These are phyloP conservation scores for Globisporangium radiosum DNA, from an alignment of 352 stramenopile genomes.

Conservation along the genomic window DNA sequence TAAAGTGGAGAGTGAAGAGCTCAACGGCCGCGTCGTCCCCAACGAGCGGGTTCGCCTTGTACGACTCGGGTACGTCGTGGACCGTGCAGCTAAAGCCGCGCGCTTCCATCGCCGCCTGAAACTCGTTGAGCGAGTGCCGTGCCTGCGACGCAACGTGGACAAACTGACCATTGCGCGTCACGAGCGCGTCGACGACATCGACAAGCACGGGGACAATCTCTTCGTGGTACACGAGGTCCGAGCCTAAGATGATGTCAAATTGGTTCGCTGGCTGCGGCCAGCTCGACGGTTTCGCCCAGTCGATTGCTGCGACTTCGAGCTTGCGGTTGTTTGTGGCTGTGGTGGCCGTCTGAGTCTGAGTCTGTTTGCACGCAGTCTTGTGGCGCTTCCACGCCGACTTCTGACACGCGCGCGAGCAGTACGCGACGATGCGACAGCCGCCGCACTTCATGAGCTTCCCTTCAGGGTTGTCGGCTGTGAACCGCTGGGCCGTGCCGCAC, in stretches of 20 bases:
- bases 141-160: constrained; percentile 76
- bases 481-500: constrained; percentile 67
- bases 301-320: constrained; percentile 65
- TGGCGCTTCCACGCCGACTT: constrained; percentile 84
- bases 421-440: constrained; percentile 61
- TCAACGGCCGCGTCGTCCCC: constrained; percentile 53
- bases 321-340: neutral
- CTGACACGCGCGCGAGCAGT: constrained; percentile 82
- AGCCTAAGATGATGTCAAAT: constrained; percentile 78
- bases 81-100: constrained; percentile 58
- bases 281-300: constrained; percentile 72
- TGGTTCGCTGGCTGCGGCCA: constrained; percentile 38
- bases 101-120: constrained; percentile 70
- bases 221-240: constrained; percentile 82
- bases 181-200: constrained; percentile 66
- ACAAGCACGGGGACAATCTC: constrained; percentile 78
- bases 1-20: constrained; percentile 84
- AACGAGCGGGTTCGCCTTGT: constrained; percentile 83
- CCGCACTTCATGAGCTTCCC: constrained; percentile 84
- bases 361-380: constrained; percentile 74
- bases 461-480: constrained; percentile 77
- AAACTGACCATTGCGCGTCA: constrained; percentile 49
- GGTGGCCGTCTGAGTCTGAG: constrained; percentile 17
- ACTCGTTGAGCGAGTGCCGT: constrained; percentile 74
- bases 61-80: constrained; percentile 66